phyloP scores from a whole-genome alignment of 257 asterid genomes.

The Asclepias syriaca region DNA sequence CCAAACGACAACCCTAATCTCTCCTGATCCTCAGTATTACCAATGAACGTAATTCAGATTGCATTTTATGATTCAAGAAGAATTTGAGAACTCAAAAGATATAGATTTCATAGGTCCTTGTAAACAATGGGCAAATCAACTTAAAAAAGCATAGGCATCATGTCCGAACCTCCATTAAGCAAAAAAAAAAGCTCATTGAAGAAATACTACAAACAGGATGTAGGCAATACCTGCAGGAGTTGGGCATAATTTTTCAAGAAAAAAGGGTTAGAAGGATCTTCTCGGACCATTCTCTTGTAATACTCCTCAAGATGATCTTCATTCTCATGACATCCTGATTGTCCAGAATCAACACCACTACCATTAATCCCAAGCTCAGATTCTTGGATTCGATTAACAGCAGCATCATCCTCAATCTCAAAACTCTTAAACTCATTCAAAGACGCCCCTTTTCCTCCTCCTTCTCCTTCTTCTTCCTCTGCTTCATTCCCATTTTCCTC shows the following conservation, averaged over 20 bases:
- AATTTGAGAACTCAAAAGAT: neutral
- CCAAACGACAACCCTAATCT: too few species aligned
- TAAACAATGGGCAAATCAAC: neutral
- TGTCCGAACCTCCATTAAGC: neutral
- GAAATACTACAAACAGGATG: neutral
- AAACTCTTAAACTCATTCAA: constrained; percentile 26
- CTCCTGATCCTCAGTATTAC: neutral
- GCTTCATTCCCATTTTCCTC: constrained; percentile 35
- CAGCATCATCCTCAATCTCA: constrained; percentile 21
- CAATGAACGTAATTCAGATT: neutral
- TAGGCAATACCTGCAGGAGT: constrained; percentile 54
- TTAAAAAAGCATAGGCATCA: neutral
- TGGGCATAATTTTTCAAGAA: constrained; percentile 59
- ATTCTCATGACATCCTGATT: constrained; percentile 16
- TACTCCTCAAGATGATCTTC: constrained; percentile 36
- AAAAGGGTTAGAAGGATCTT: constrained; percentile 51
- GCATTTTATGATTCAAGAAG: neutral
- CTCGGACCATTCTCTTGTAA: constrained; percentile 29
- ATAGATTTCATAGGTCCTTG: neutral
- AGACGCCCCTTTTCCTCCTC: constrained; percentile 14
- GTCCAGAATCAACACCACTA: constrained; percentile 13
- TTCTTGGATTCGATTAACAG: neutral
- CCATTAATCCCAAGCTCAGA: constrained; percentile 13
- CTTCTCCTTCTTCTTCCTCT: constrained; percentile 22
- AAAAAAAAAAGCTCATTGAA: neutral